Base-by-base conservation (phyloP, 495 filamentous ascomycete species). In the Aspergillus biplanus region DNA sequence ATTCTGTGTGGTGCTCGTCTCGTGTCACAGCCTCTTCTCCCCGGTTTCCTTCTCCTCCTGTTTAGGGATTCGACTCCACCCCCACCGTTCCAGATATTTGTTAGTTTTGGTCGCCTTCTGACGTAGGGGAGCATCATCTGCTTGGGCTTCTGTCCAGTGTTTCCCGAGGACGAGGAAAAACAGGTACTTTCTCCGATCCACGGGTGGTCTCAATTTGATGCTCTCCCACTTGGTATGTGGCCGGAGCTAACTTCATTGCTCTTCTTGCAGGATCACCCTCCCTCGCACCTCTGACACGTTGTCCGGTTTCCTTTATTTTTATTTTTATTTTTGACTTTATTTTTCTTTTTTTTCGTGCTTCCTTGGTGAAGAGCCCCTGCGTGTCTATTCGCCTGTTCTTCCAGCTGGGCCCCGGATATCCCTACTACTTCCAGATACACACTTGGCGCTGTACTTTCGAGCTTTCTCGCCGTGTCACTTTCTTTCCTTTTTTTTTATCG, bases 21-120 rank as follows among this genome's bases (percentile, higher is more conserved):
- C 37, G 37, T 39, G 37, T 39, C 13, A 7, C 13, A 27, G 21
- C 21, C 8, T 39, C n/a, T 39, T 15, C 49, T 42, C 16, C 37
- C 21, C 59, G 13, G 37, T 53, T 53, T 31, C 32, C 33, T 42
- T 61, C 49, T 39, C 48, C 34, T 18, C 13, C 15, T 27, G 34
- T 44, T 46, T 44, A 4, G 34, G 34, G 34, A 57, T 12, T 11
- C 46, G 46, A 16, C 46, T 21, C 46, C 46, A 49, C 46, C 46
- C 46, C 46, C 46, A 15, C 12, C 15, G 46, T 15, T 49, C 16
- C 46, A 18, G 16, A n/a, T 49, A 49, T 18, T 21, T 8, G 46
- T n/a, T 18, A 49, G 4, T 21, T 27, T 27, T 27, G 21, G 21
- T 44, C n/a, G 39, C 11, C 39, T 5, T 44, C 39, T 44, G 39